Percentiles rank a stretch among this genome's conserved stretches.
Conservation (phyloP, 2,329 filamentous ascomycete genomes). For the Pseudogymnoascus sp. region DNA sequence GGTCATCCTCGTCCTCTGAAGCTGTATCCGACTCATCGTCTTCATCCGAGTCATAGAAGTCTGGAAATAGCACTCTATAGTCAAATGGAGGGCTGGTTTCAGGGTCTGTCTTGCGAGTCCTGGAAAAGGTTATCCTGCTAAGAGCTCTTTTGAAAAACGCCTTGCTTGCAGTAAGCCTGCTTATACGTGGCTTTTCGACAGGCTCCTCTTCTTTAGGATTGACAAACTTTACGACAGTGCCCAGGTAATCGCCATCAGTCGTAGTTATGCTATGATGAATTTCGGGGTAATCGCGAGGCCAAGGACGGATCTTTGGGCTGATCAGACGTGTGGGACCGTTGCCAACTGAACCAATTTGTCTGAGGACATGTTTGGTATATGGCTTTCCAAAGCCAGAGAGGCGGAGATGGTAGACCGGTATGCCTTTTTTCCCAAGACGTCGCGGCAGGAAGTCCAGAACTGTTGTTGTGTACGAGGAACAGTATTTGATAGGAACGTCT, state of each 20-base stretch:
- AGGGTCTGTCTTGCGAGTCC: no score
- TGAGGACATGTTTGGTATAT: not conserved
- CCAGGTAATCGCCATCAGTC: not conserved
- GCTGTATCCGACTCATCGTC: not conserved
- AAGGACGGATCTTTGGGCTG: not conserved
- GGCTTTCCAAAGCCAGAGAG: not conserved
- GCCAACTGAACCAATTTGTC: not conserved
- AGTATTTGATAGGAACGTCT: not conserved
- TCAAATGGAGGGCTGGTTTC: not conserved
- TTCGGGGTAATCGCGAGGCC: not conserved
- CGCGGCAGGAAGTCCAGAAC: not conserved
- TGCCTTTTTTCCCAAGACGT: not conserved
- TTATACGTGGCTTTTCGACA: not conserved
- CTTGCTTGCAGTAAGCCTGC: not conserved
- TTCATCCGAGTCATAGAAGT: not conserved
- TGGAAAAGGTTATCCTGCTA: not conserved
- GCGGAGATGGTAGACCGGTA: not conserved
- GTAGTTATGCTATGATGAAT: not conserved
- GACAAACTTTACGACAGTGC: not conserved
- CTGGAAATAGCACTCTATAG: not conserved
- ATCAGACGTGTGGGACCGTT: not conserved
- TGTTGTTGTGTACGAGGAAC: not conserved
- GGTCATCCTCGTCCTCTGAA: not conserved
- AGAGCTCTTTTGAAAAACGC: not conserved
- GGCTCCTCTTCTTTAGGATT: not conserved